Base-by-base conservation (phyloP, 257 asterid species). In the Solanum virginianum region DNA sequence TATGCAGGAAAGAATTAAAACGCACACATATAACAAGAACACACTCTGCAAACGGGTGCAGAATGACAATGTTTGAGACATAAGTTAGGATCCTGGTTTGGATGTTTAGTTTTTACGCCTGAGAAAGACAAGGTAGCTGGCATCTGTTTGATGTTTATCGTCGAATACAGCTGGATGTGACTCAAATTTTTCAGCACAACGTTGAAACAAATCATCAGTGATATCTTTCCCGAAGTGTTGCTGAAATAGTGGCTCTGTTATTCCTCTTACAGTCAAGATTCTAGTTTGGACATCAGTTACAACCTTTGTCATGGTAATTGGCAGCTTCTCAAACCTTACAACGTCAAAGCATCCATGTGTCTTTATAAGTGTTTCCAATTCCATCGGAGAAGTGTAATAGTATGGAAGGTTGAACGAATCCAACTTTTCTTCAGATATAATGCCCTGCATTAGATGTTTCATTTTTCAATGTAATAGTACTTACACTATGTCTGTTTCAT, bases 351-450 rank as follows among this genome's bases (percentile, higher is more conserved):
- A 32, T 7, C 93, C 95, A 80, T 90, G 91, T 49, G 85, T 89
- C 82, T 90, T 91, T 8, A 92, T 86, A 87, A 89, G 18, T 17
- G 86, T 75, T 88, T 91, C 86, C 87, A 93, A 24, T 84, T 92
- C 92, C 15, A 90, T 84, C 12, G 90, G 92, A 17, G 88, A 89
- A 5, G 94, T 90, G 56, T 88, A 90, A 22, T 92, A 93, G 51
- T 91, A 91, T 0, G 94, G 95, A 85, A 92, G 86, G 91, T 93
- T 93, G 89, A 92, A 92, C 0, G 88, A 84, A 65, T 91, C 93
- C 87, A 89, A 86, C 80, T 69, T 43, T 86, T 88, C 93, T 83
- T 91, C 87, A 5, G 54, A 85, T 5, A 92, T 55, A 69, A 81
- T 85, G 10, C 94, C 94, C 97, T 93, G 87, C 82, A 87, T 3